Conservation (phyloP, 1,284 basidiomycete species). For the Spongiforma sp. region DNA sequence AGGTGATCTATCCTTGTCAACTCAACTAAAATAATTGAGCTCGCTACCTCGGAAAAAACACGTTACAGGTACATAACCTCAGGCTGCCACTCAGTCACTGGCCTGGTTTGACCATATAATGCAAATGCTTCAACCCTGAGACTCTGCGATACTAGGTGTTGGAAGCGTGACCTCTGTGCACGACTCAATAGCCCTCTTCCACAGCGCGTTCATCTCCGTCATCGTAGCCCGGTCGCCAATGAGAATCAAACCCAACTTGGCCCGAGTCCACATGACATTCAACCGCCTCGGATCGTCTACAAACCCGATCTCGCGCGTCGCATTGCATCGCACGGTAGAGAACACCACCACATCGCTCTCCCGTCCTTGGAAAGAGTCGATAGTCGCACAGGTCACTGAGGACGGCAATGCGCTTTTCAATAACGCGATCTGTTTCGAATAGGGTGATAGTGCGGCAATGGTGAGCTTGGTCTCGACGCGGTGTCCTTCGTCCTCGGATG, state of each 20-base stretch:
- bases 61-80: too few species aligned
- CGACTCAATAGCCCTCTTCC: conserved; percentile 56
- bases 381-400: conserved; percentile 56
- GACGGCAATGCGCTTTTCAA: conserved; percentile 49
- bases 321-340: conserved; percentile 71
- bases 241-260: conserved; percentile 65
- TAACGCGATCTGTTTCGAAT: conserved; percentile 56
- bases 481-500: neutral
- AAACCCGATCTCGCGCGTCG: conserved; percentile 66
- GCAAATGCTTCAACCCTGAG: too few species aligned
- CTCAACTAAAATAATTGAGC: too few species aligned
- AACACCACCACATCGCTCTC: conserved; percentile 78
- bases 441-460: conserved; percentile 63
- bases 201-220: conserved; percentile 45
- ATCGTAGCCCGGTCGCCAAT: conserved; percentile 69
- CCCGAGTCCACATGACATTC: conserved; percentile 81
- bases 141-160: too few species aligned
- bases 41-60: too few species aligned
- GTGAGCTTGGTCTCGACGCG: conserved; percentile 27
- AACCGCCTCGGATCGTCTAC: conserved; percentile 58
- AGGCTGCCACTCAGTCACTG: too few species aligned
- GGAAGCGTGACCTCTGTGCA: conserved; percentile 41
- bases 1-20: too few species aligned
- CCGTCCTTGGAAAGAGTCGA: conserved; percentile 79
- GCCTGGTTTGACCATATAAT: too few species aligned